Conservation (phyloP, 2,329 filamentous ascomycete species). For the Colletotrichum abscissum region DNA sequence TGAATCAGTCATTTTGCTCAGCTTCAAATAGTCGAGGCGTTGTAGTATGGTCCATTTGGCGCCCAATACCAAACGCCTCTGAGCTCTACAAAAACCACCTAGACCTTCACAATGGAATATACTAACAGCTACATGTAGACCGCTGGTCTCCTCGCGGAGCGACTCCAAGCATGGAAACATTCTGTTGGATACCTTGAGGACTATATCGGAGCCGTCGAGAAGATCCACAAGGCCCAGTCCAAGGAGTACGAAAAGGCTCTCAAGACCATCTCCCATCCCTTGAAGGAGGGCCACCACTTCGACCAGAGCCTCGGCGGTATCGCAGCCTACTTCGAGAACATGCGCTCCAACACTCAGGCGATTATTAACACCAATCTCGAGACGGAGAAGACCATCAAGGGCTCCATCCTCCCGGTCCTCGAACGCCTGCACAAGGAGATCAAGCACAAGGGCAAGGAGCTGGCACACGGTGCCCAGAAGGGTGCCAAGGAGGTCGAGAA, state of each 20-base stretch:
- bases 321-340: slow-evolving; percentile 91
- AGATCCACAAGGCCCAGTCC: slow-evolving; percentile 83
- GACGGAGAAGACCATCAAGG: slow-evolving; percentile 91
- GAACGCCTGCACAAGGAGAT: slow-evolving; percentile 94
- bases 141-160: slow-evolving; percentile 84
- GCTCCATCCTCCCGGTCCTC: slow-evolving; percentile 86
- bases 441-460: slow-evolving; percentile 95
- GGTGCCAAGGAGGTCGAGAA: slow-evolving; percentile 92
- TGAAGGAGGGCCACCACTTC: slow-evolving; percentile 93
- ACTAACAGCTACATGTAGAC: slow-evolving; percentile 60
- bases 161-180: slow-evolving; percentile 96
- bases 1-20: slow-evolving; percentile 36
- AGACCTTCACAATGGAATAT: background rate
- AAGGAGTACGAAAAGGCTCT: slow-evolving; percentile 97
- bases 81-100: background rate
- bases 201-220: slow-evolving; percentile 87
- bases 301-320: slow-evolving; percentile 89
- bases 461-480: slow-evolving; percentile 83
- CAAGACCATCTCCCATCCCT: slow-evolving; percentile 88
- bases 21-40: background rate
- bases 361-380: slow-evolving; percentile 90
- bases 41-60: background rate
- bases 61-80: background rate
- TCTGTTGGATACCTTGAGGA: slow-evolving; percentile 91
- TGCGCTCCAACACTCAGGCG: slow-evolving; percentile 91